These are phyloP conservation scores for Creolimax fragrantissima DNA, from an alignment of 78 protist genomes.

Conservation along the genomic window DNA sequence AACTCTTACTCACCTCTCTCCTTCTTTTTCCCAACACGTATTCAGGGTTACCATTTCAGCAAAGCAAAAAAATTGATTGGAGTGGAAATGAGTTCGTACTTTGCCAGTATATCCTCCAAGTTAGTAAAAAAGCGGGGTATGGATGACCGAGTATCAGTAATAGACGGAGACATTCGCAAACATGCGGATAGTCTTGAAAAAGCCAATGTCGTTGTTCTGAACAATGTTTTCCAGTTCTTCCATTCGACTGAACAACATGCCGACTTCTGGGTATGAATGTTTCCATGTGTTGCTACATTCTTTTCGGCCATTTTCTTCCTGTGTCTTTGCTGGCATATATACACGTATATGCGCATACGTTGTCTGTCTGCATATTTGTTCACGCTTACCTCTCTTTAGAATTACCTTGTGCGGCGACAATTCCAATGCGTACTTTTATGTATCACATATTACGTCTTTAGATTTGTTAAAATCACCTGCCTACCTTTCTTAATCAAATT, in stretches of 20 bases:
- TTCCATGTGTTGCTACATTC: neutral
- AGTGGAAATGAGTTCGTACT: neutral
- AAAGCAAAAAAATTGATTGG: neutral
- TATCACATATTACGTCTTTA: no score
- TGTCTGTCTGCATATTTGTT: neutral
- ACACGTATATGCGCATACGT: neutral
- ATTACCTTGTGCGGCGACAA: no score
- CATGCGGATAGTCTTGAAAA: neutral
- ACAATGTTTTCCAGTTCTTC: constrained; percentile 23
- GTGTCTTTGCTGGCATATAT: neutral
- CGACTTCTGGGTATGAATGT: constrained; percentile 11
- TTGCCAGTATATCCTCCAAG: neutral
- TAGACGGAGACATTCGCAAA: neutral
- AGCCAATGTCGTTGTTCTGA: constrained; percentile 23
- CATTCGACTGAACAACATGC: neutral
- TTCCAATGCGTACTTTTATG: no score
- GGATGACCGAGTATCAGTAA: neutral
- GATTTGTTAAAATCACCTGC: no score
- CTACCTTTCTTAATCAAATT: no score
- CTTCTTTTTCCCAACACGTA: neutral
- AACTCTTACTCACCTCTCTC: neutral
- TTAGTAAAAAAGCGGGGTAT: neutral
- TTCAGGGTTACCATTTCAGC: constrained; percentile 6
- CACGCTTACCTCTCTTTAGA: no score
- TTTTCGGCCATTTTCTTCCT: neutral